phyloP scores from a whole-genome alignment of 225 moss, liverwort and hornwort species.

The Climacium dendroides region DNA sequence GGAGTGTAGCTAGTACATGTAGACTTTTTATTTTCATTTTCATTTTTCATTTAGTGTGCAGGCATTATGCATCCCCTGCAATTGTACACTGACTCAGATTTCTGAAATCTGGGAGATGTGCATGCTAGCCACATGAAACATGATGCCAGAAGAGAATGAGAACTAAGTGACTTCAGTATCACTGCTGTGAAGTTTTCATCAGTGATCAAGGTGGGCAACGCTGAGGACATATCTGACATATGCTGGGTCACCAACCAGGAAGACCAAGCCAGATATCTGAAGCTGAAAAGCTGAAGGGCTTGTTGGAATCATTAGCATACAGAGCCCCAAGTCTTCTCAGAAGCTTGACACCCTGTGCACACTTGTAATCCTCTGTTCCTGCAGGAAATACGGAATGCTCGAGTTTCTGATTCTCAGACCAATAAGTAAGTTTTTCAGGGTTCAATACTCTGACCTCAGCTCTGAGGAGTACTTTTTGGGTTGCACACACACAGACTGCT shows the following conservation, averaged over 20 bases:
- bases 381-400: background rate
- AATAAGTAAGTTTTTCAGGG: background rate
- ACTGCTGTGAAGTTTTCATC: background rate
- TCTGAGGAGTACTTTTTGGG: background rate
- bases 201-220: background rate
- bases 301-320: conserved; percentile 16
- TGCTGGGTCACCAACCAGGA: conserved; percentile 8
- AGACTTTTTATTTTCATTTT: no score
- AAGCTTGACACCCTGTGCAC: background rate
- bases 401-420: background rate
- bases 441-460: background rate
- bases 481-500: background rate
- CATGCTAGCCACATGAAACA: background rate
- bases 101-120: conserved; percentile 1
- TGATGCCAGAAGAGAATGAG: background rate
- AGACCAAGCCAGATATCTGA: conserved; percentile 20
- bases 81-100: conserved; percentile 15
- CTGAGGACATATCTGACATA: conserved; percentile 3
- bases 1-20: background rate
- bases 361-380: background rate
- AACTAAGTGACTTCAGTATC: background rate
- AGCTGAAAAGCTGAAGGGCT: conserved; percentile 7
- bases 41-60: background rate
- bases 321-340: conserved; percentile 4
- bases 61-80: background rate